These are phyloP conservation scores for Phlebiopsis flavidoalba DNA, from an alignment of 768 basidiomycete species.

Conservation along the genomic window DNA sequence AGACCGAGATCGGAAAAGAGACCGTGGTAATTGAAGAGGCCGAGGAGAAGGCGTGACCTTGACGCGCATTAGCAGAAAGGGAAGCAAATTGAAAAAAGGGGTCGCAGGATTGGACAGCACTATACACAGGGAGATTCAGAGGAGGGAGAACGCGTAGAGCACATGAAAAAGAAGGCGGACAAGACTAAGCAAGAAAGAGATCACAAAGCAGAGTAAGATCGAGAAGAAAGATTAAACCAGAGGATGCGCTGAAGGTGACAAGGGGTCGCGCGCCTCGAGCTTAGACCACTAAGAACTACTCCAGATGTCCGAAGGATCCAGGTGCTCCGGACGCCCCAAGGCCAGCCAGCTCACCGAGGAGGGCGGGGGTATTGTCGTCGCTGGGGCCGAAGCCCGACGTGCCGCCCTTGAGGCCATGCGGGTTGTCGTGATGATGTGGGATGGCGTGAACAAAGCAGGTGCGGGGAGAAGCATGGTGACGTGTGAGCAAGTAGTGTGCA, in stretches of 20 bases:
- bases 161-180: too few relatives aligned
- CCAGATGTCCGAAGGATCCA: not conserved
- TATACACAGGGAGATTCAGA: not conserved
- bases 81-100: too few relatives aligned
- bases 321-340: not conserved
- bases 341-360: not conserved
- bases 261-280: too few relatives aligned
- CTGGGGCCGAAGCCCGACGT: not conserved
- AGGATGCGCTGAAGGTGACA: not conserved
- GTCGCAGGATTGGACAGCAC: not conserved
- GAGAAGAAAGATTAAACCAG: not conserved
- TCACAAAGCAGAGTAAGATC: not conserved
- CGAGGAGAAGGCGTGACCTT: not conserved
- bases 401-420: not conserved
- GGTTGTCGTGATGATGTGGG: not conserved
- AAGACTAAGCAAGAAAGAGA: not conserved
- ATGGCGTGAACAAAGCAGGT: not conserved
- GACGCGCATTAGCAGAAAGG: too few relatives aligned
- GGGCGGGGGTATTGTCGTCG: not conserved
- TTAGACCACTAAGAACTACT: not conserved
- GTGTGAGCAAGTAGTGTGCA: not conserved
- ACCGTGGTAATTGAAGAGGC: not conserved
- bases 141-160: not conserved
- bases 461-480: not conserved
- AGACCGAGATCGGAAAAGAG: not conserved